Base-by-base conservation (phyloP, 2,329 filamentous ascomycete genomes). In the Colletotrichum filicis region DNA sequence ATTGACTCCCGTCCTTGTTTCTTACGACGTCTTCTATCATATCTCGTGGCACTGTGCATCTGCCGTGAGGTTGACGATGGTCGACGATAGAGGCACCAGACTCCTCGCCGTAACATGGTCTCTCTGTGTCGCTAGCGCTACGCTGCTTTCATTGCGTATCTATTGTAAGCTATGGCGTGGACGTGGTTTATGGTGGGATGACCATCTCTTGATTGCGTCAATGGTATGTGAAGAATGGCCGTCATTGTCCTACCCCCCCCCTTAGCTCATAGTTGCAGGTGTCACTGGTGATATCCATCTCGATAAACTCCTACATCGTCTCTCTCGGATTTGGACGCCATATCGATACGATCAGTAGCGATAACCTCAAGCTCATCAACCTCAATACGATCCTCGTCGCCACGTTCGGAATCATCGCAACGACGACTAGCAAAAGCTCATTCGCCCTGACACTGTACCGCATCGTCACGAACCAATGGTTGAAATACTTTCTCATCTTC, bases 111-210 rank as follows among this genome's bases (percentile, higher is more conserved):
- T 77, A 2, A 79, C 77, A 28, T 82, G 81, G 81, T 77, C 79
- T 2, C 55, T 82, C 46, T 72, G 75, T 0, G 69, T 70, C 1
- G 73, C 77, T 1, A 76, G 76, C 49, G 78, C 73, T 4, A 60
- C 81, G 1, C 57, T 82, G 19, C 68, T 83, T 5, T 74, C 75
- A 12, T 66, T 83, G 22, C 77, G 82, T 6, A 64, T 83, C 35
- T 83, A 83, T 77, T 83, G 81, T 78, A 83, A 83, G 62, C 60
- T 79, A 32, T 80, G 79, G 76, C 78, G 80, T 14, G 79, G 78
- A 1, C 77, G 79, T 46, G 82, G 81, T 58, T 46, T 83, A 30
- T 83, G 81, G 79, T 82, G 80, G 78, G 82, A 83, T 68, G 82
- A 83, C 74, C 79, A 81, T 73, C 59, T 81, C 19, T 74, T 83